Conservation (phyloP, 306 rosid species). For the Luffa acutangula region DNA sequence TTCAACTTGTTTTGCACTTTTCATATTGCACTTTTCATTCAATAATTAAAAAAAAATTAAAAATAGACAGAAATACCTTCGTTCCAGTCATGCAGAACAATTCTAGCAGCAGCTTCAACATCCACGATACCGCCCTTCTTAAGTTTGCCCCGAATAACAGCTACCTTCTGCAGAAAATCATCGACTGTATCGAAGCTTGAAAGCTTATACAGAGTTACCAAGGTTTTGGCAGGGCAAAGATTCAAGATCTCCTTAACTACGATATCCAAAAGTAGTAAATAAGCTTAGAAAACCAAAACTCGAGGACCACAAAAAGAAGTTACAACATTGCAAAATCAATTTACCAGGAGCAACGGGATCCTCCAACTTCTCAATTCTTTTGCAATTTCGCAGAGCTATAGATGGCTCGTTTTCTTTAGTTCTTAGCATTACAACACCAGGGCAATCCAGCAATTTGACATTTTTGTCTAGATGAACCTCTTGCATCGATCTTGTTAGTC, state of each 20-base stretch:
- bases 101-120: conserved; percentile 70
- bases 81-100: conserved; percentile 92
- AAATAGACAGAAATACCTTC: conserved; percentile 40
- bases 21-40: background rate
- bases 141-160: conserved; percentile 83
- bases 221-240: conserved; percentile 54
- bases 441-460: conserved; percentile 85
- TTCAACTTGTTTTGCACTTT: background rate
- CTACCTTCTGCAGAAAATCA: conserved; percentile 74
- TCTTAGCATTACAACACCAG: conserved; percentile 88
- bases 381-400: conserved; percentile 69
- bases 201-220: conserved; percentile 70
- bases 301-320: background rate
- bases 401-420: conserved; percentile 54
- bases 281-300: background rate
- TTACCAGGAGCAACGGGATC: conserved; percentile 91
- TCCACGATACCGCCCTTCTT: conserved; percentile 87
- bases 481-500: conserved; percentile 85
- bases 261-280: conserved; percentile 11
- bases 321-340: background rate
- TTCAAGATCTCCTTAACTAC: conserved; percentile 94
- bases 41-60: background rate
- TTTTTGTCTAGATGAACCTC: conserved; percentile 83
- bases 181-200: conserved; percentile 76
- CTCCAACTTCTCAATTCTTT: conserved; percentile 80